Conservation (phyloP, 768 basidiomycete species). For the Boletus sensibilis region DNA sequence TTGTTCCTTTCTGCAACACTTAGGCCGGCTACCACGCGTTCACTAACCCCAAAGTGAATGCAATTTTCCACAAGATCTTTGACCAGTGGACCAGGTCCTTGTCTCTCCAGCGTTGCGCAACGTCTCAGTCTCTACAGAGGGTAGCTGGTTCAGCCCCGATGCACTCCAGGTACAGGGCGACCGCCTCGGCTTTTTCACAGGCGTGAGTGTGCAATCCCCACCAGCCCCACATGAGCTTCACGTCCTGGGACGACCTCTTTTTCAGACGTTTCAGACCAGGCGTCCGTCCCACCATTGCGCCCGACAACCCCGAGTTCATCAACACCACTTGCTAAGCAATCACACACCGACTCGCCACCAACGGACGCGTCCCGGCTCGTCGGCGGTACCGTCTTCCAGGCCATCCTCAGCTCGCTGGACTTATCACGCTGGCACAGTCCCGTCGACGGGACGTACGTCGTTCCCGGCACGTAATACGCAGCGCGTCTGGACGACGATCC, state of each 20-base stretch:
- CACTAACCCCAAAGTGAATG: constrained; percentile 42
- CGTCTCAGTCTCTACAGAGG: constrained; percentile 38
- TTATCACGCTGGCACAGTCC: constrained; percentile 51
- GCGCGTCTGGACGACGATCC: constrained; percentile 30
- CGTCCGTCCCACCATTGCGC: constrained; percentile 39
- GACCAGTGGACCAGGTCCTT: constrained; percentile 51
- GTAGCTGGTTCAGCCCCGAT: constrained; percentile 50
- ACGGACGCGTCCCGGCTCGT: constrained; percentile 44
- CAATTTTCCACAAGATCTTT: constrained; percentile 46
- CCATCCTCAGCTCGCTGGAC: constrained; percentile 45
- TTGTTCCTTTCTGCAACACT: constrained; percentile 25
- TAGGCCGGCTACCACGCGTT: constrained; percentile 23
- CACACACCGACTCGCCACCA: constrained; percentile 39
- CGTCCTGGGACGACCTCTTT: constrained; percentile 59
- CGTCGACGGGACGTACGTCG: constrained; percentile 45
- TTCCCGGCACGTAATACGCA: constrained; percentile 54
- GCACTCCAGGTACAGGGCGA: constrained; percentile 23
- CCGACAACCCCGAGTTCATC: constrained; percentile 35
- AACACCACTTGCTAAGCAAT: constrained; percentile 54
- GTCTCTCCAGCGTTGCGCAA: constrained; percentile 40
- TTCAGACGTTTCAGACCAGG: constrained; percentile 27
- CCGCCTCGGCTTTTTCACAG: constrained; percentile 33
- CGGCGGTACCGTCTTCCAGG: constrained; percentile 55
- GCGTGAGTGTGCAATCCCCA: constrained; percentile 42
- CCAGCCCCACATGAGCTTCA: constrained; percentile 42